A percentile compares a stretch with the other conserved stretches of the same genome.
These are phyloP conservation scores for Gremmenia infestans DNA, from an alignment of 2,329 filamentous ascomycete species.

Conservation along the genomic window DNA sequence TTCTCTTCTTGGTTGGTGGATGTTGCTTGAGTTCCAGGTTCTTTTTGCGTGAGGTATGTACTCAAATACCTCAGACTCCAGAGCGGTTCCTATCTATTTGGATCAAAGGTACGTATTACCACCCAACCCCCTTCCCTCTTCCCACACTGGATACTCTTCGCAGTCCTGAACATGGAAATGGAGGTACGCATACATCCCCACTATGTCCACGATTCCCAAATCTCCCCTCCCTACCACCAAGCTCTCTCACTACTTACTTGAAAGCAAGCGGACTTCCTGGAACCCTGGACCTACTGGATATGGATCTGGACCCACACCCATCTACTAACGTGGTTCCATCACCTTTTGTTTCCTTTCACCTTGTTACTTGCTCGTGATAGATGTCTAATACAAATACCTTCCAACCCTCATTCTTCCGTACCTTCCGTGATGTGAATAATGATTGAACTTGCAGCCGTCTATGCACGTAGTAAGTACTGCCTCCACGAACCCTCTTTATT, in stretches of 20 bases:
- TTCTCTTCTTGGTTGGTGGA: constrained; percentile 14
- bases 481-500: too few species aligned
- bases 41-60: constrained; percentile 27
- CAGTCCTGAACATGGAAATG: not conserved
- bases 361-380: not conserved
- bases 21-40: constrained; percentile 3
- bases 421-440: too few species aligned
- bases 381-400: not conserved
- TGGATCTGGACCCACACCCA: constrained; percentile 4
- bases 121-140: not conserved
- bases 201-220: constrained; percentile 4
- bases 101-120: not conserved
- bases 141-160: not conserved
- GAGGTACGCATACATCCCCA: constrained; percentile 8
- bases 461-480: too few species aligned
- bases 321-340: not conserved
- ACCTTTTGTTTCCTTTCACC: not conserved
- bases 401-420: too few species aligned
- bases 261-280: constrained; percentile 19
- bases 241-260: constrained; percentile 27
- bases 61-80: constrained; percentile 3
- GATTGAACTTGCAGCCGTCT: too few species aligned
- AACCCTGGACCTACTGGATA: constrained; percentile 3
- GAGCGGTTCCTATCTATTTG: not conserved
- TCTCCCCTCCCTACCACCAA: not conserved